Base-by-base conservation (phyloP, 2,329 filamentous ascomycete species). In the Eurotiales sp. region DNA sequence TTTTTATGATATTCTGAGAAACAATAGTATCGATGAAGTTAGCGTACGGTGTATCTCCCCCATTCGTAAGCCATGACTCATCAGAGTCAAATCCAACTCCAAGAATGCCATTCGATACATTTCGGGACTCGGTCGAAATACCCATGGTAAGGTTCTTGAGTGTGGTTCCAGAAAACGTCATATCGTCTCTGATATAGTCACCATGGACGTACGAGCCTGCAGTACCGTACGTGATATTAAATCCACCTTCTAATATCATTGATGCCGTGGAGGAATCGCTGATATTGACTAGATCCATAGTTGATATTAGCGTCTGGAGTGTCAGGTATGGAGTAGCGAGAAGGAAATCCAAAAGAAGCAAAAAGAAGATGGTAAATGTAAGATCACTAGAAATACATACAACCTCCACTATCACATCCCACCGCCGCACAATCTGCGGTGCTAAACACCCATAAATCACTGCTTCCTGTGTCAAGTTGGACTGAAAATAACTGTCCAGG, bases 391-490 rank as follows among this genome's bases (percentile, higher is more conserved):
- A 10, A 27, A 14, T 19, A 19, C 34, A 37, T 37, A 37, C 34
- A 37, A 19, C 14, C 12, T 6, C 34, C 34, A 19, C 34, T 19
- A 6, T 37, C 14, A 37, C 34, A 37, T 6, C 34, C 34, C 6
- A 19, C 12, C 34, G 19, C 30, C 17, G 27, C 30, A 39, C 19
- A 29, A 39, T 12, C 25, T 37, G 12, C 32, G 6, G 45, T 12
- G 17, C 45, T 29, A 22, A 7, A 37, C n/a, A 47, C 78, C 83
- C 84, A 86, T 19, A 86, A 70, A 61, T 87, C 84, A 58, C 81
- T 85, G 68, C 82, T 86, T 46, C 84, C 84, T 5, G 84, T 87
- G 66, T 87, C 84, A 46, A 87, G 64, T 59, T 85, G 82, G 53
- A 86, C 70, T 15, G 76, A 74, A 41, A 86, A 58, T 1, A 66